phyloP scores from a whole-genome alignment of 352 stramenopile genomes.

The Globisporangium acanthophoron region DNA sequence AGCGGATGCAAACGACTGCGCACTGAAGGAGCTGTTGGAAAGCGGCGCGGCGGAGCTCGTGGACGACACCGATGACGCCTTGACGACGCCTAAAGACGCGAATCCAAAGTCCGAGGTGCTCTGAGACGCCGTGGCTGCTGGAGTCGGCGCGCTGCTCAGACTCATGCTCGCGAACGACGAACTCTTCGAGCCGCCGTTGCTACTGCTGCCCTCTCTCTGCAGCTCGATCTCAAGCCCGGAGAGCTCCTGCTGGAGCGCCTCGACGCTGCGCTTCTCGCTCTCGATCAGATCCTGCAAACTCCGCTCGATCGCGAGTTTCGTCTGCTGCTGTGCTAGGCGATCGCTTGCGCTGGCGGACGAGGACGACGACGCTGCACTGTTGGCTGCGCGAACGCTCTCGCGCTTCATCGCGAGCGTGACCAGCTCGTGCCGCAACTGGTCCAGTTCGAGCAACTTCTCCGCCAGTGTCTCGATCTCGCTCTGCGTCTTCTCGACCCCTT shows the following conservation, averaged over 20 bases:
- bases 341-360: conserved; percentile 7
- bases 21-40: conserved; percentile 2
- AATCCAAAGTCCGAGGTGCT: not conserved
- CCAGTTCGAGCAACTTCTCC: conserved; percentile 60
- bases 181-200: conserved; percentile 13
- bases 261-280: conserved; percentile 45
- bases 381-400: conserved; percentile 37
- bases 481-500: conserved; percentile 59
- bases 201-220: conserved; percentile 13
- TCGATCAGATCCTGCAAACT: conserved; percentile 51
- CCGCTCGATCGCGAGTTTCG: conserved; percentile 32
- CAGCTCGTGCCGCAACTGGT: conserved; percentile 68
- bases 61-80: conserved; percentile 6
- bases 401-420: conserved; percentile 64
- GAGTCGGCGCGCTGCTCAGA: not conserved
- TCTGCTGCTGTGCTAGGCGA: conserved; percentile 24
- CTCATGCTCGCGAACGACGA: conserved; percentile 18
- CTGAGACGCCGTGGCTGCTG: not conserved
- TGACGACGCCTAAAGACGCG: not conserved
- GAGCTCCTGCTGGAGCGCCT: conserved; percentile 53
- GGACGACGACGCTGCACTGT: conserved; percentile 1
- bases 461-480: conserved; percentile 49
- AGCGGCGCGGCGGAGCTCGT: not conserved
- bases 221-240: conserved; percentile 43
- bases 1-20: not conserved